phyloP scores from a whole-genome alignment of 805 yeast genomes.

The Candida golubevii region DNA sequence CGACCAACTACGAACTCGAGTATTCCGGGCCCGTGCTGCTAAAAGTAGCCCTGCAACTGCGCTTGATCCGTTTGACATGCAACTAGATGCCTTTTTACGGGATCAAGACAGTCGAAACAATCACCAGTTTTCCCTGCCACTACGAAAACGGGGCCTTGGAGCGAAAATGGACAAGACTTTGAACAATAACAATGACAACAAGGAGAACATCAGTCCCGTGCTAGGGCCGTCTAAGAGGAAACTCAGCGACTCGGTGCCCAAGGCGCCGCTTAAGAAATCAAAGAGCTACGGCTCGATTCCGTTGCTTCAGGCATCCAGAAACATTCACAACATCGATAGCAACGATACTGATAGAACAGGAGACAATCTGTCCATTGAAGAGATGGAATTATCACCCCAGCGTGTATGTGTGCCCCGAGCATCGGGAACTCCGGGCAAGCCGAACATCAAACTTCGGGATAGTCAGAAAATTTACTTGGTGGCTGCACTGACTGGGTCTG shows the following conservation, averaged over 20 bases:
- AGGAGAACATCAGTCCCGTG: slow-evolving; percentile 29
- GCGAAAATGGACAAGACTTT: neutral
- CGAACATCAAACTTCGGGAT: slow-evolving; percentile 26
- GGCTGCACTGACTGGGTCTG: slow-evolving; percentile 56
- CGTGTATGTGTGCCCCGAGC: slow-evolving; percentile 42
- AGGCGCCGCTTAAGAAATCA: slow-evolving; percentile 8
- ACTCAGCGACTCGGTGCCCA: slow-evolving; percentile 8
- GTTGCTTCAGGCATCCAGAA: slow-evolving; percentile 21
- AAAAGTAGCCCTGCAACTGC: slow-evolving; percentile 3
- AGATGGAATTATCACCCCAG: slow-evolving; percentile 28
- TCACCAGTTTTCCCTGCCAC: neutral
- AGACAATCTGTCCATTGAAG: neutral
- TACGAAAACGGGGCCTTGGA: slow-evolving; percentile 8
- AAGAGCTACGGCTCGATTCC: slow-evolving; percentile 22
- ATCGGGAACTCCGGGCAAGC: slow-evolving; percentile 23
- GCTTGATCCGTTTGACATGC: slow-evolving; percentile 17
- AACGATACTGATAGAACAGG: neutral
- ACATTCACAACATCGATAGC: neutral
- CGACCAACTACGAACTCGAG: slow-evolving; percentile 18
- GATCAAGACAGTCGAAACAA: neutral
- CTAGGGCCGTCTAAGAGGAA: slow-evolving; percentile 28
- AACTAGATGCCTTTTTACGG: slow-evolving; percentile 16
- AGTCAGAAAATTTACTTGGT: slow-evolving; percentile 44
- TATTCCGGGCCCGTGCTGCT: slow-evolving; percentile 20
- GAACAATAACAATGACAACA: slow-evolving; percentile 16